These are phyloP conservation scores for Pseudevernia furfuracea DNA, from an alignment of 495 filamentous ascomycete species.

Conservation along the genomic window DNA sequence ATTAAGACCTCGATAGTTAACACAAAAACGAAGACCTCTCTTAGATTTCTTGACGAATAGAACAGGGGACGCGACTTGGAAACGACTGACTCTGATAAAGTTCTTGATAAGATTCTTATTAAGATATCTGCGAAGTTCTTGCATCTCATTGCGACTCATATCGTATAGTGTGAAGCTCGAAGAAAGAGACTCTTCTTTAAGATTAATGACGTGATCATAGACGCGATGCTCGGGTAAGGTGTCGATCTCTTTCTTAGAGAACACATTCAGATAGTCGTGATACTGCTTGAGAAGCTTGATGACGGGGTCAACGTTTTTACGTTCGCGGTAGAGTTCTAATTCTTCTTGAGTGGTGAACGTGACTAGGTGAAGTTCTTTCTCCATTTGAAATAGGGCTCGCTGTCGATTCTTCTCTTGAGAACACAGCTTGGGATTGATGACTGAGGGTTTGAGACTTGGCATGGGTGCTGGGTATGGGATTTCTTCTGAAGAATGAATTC, in stretches of 20 bases:
- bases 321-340: neutral
- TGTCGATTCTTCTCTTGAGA: neutral
- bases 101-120: neutral
- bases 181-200: neutral
- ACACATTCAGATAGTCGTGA: neutral
- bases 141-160: neutral
- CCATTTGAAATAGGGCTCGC: neutral
- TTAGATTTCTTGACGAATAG: neutral
- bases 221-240: neutral
- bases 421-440: no score
- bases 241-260: neutral
- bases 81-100: neutral
- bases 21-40: neutral
- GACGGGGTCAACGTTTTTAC: neutral
- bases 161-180: neutral
- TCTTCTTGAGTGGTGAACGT: neutral
- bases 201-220: neutral
- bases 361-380: neutral
- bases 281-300: neutral
- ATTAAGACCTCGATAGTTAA: constrained; percentile 42
- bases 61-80: neutral
- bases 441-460: neutral
- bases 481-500: neutral
- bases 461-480: neutral
- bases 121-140: neutral